Evolutionary conservation across 805 yeast genomes (phyloP).

Genomic region (Candida takata): DNA sequence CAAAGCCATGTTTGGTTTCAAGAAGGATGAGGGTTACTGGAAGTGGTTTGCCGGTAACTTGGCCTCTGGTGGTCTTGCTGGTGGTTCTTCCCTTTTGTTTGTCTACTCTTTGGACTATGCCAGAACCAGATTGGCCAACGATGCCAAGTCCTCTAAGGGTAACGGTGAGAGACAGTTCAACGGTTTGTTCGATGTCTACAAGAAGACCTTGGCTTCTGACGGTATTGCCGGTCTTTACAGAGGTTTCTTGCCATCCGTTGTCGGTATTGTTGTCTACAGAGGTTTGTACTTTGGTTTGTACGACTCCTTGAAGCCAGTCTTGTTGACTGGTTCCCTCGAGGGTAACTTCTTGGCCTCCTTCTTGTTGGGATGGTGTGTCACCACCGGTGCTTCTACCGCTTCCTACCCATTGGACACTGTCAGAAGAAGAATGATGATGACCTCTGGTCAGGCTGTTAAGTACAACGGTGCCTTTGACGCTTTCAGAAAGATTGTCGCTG

Average conservation of each 20-base stretch:
- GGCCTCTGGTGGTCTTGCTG: slow-evolving; percentile 98
- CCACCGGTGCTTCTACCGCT: slow-evolving; percentile 98
- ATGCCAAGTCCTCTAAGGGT: slow-evolving; percentile 79
- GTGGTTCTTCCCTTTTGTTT: slow-evolving; percentile 89
- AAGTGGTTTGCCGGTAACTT: slow-evolving; percentile 95
- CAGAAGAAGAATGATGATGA: slow-evolving; percentile 99
- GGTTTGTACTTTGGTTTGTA: slow-evolving; percentile 98
- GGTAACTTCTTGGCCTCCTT: slow-evolving; percentile 93
- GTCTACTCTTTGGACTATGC: slow-evolving; percentile 97
- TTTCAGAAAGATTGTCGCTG: slow-evolving; percentile 85
- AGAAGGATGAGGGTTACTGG: slow-evolving; percentile 91
- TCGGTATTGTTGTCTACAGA: slow-evolving; percentile 97
- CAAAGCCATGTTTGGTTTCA: slow-evolving; percentile 93
- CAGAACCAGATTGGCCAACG: slow-evolving; percentile 98
- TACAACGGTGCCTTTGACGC: slow-evolving; percentile 94
- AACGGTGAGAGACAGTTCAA: slow-evolving; percentile 91
- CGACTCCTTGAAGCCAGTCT: slow-evolving; percentile 94
- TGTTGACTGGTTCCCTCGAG: slow-evolving; percentile 89
- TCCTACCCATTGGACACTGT: slow-evolving; percentile 98
- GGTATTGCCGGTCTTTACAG: slow-evolving; percentile 98
- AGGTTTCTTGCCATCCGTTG: slow-evolving; percentile 98
- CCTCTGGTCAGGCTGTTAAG: slow-evolving; percentile 97
- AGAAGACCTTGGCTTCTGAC: slow-evolving; percentile 89
- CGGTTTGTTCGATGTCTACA: slow-evolving; percentile 95
- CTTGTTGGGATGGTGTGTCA: slow-evolving; percentile 95